These are phyloP conservation scores for Trichosporon coremiiforme DNA, from an alignment of 1,284 basidiomycete genomes.

Conservation along the genomic window DNA sequence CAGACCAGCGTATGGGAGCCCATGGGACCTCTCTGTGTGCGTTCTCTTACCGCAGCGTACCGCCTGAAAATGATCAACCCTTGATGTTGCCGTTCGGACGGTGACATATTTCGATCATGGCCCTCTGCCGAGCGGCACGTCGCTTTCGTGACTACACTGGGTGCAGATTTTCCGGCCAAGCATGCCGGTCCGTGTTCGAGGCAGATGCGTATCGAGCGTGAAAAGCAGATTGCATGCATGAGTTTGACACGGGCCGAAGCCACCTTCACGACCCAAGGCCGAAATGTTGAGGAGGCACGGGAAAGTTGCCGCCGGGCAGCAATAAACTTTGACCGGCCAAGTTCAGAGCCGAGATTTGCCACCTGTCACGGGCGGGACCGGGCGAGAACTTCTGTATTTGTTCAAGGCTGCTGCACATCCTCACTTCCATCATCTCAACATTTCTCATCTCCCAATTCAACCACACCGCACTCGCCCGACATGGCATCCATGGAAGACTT, in stretches of 20 bases:
- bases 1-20: background rate
- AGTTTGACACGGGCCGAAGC: background rate
- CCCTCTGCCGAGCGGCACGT: background rate
- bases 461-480: background rate
- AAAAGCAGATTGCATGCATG: background rate
- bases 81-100: slow-evolving; percentile 11
- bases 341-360: slow-evolving; percentile 19
- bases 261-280: background rate
- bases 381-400: slow-evolving; percentile 14
- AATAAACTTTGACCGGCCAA: slow-evolving; percentile 13
- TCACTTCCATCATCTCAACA: slow-evolving; percentile 13
- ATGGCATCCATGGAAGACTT: slow-evolving; percentile 18
- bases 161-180: background rate
- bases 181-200: background rate
- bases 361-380: slow-evolving; percentile 16
- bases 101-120: slow-evolving; percentile 4
- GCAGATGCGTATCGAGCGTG: background rate
- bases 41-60: background rate
- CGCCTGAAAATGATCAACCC: slow-evolving; percentile 2
- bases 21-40: background rate
- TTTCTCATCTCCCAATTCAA: background rate
- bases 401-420: background rate
- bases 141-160: background rate
- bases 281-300: background rate
- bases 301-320: slow-evolving; percentile 14